These are phyloP conservation scores for Leersia perrieri DNA, from an alignment of 176 grass and related monocot genomes.

Conservation along the genomic window DNA sequence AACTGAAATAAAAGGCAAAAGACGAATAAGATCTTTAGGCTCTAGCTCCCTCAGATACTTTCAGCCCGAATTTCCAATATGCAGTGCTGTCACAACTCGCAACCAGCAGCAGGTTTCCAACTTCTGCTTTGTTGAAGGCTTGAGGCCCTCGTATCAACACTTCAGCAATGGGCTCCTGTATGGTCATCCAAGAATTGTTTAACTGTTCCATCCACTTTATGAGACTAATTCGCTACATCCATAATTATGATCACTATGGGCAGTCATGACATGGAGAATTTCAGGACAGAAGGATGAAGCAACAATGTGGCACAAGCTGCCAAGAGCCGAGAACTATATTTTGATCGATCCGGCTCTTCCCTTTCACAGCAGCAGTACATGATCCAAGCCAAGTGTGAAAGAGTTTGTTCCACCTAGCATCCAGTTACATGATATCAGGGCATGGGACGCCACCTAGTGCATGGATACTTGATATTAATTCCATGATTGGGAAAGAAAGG, in stretches of 20 bases:
- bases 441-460: not conserved
- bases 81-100: not conserved
- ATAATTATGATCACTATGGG: not conserved
- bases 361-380: not conserved
- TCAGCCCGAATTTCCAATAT: not conserved
- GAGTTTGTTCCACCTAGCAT: not conserved
- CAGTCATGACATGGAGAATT: not conserved
- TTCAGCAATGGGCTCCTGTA: not conserved
- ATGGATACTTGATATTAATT: slow-evolving; percentile 4
- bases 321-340: not conserved
- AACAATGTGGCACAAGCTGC: not conserved
- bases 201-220: not conserved
- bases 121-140: not conserved
- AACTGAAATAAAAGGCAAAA: not conserved
- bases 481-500: not conserved
- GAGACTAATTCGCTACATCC: not conserved
- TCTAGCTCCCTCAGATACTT: not conserved
- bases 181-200: not conserved
- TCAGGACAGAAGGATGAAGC: not conserved
- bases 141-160: not conserved
- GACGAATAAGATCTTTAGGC: not conserved
- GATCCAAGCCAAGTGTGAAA: not conserved
- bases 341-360: not conserved
- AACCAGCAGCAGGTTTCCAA: not conserved
- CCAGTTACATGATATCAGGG: not conserved